Evolutionary conservation across 306 rosid genomes (phyloP), one percentile per base, ranked within the genome.

Genomic region (Quercus suber): DNA sequence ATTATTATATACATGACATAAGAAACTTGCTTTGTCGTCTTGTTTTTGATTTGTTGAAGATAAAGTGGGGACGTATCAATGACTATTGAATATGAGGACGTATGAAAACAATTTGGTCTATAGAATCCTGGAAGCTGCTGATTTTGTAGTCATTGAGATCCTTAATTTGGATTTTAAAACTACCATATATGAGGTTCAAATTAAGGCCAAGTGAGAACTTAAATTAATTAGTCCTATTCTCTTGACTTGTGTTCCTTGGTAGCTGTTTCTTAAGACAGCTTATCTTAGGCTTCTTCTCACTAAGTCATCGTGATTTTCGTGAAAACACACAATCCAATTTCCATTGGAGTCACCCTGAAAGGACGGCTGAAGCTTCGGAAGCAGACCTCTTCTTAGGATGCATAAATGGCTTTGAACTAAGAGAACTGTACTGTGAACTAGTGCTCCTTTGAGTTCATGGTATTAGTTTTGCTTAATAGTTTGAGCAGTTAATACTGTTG

Each of bases 11-110:
- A 18, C 4, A 19, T 83, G 84, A 82, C 64, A 77, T 76, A 79
- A 71, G 97, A 90, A 87, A 83, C 77, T 80, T 89, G 83, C 80
- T 85, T 92, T 90, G 97, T 89, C 91, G 67, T 77, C 55, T 92
- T 89, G 91, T 79, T 76, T 73, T 74, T 82, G 80, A 74, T 79
- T 84, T 58, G 83, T 88, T 80, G 87, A 86, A 77, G 85, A 79
- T 84, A 71, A 86, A 81, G 43, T 43, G 69, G 51, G 74, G 73
- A 76, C 75, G 78, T 65, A 81, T 80, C 78, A 77, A 71, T 35
- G 49, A 58, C 19, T 37, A 21, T 28, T 73, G 79, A 72, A 73
- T 81, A 82, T 65, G 81, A 86, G 58, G 82, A 83, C 65, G 79
- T 61, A 53, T 85, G 88, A 80, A 82, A 76, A 80, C 53, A 79